Conservation (phyloP, 1,139 yeast species). For the Yamadazyma oceani region DNA sequence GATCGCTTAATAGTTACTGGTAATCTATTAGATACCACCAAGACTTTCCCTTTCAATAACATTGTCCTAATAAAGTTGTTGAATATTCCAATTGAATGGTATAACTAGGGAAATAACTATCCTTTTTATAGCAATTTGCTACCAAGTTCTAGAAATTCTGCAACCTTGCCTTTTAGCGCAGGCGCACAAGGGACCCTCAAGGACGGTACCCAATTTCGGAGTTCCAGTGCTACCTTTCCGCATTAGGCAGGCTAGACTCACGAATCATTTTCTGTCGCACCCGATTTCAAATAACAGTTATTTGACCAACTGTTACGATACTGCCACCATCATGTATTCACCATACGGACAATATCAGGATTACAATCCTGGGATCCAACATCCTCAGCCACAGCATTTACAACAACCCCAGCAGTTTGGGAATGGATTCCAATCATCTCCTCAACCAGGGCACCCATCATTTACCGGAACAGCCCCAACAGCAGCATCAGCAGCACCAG, state of each 20-base stretch:
- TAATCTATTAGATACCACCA: conserved; percentile 91
- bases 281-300: background rate
- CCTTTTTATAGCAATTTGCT: too few species aligned
- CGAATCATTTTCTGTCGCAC: background rate
- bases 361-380: conserved; percentile 20
- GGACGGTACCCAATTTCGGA: too few species aligned
- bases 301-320: too few species aligned
- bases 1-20: conserved; percentile 86
- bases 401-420: conserved; percentile 23
- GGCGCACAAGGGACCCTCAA: background rate
- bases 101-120: too few species aligned
- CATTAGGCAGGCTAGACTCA: background rate
- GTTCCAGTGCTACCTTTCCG: too few species aligned
- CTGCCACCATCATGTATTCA: too few species aligned
- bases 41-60: conserved; percentile 59
- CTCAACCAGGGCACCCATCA: conserved; percentile 27
- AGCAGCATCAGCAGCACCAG: conserved; percentile 13
- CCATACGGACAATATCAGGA: conserved; percentile 34
- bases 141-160: background rate
- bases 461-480: conserved; percentile 17
- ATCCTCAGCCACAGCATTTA: conserved; percentile 29
- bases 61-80: too few species aligned
- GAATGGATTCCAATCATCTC: conserved; percentile 9
- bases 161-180: background rate
- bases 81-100: too few species aligned